Conservation (phyloP, 2,329 filamentous ascomycete species). For the Trichophyton verrucosum region DNA sequence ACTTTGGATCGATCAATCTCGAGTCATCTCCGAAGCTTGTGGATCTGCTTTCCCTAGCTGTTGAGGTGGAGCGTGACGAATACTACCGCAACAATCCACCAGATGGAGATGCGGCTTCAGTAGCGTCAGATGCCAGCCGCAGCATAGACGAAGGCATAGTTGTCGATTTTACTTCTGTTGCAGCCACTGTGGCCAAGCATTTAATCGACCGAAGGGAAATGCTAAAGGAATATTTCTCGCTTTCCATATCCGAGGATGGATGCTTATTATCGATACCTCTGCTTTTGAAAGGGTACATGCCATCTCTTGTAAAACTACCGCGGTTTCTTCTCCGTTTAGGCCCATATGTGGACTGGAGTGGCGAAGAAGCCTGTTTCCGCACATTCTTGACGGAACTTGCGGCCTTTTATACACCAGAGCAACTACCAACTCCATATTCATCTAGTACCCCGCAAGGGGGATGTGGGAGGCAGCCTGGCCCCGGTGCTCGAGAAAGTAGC, state of each 20-base stretch:
- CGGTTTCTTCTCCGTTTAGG: conserved; percentile 78
- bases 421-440: conserved; percentile 43
- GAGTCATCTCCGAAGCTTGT: conserved; percentile 59
- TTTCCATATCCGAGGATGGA: conserved; percentile 68
- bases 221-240: conserved; percentile 82
- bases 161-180: conserved; percentile 53
- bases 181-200: conserved; percentile 35
- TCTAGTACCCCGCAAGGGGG: conserved; percentile 9
- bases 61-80: conserved; percentile 53
- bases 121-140: not conserved
- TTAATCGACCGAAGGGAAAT: conserved; percentile 69
- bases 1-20: conserved; percentile 77
- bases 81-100: conserved; percentile 11
- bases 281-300: conserved; percentile 77
- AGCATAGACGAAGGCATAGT: conserved; percentile 51
- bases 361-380: conserved; percentile 76
- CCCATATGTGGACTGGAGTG: conserved; percentile 73
- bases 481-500: not conserved
- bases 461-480: not conserved
- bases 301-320: conserved; percentile 73
- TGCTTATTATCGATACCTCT: conserved; percentile 70
- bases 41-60: conserved; percentile 60
- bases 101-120: not conserved
- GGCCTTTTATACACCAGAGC: conserved; percentile 79
- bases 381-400: conserved; percentile 78